phyloP scores from a whole-genome alignment of 768 basidiomycete genomes.

The Mycena belliarum region DNA sequence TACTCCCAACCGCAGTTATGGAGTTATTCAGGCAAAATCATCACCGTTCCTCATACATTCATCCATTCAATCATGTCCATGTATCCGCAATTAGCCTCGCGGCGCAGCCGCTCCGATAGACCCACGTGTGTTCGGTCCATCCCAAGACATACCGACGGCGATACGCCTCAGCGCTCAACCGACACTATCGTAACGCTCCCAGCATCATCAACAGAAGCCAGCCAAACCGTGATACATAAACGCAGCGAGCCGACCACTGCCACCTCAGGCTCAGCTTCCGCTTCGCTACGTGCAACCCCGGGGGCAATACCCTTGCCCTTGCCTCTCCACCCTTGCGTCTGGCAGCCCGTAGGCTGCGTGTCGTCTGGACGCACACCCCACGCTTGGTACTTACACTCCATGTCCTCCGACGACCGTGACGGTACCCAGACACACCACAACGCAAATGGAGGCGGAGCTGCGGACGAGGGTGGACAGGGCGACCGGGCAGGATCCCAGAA shows the following conservation, averaged over 20 bases:
- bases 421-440: not conserved
- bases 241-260: not conserved
- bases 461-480: no score
- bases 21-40: no score
- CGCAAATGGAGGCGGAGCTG: no score
- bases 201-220: not conserved
- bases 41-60: no score
- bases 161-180: not conserved
- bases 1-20: no score
- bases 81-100: no score
- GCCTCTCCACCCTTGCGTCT: constrained; percentile 3
- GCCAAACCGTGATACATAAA: not conserved
- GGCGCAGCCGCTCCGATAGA: no score
- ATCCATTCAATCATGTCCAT: no score
- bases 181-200: not conserved
- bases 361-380: not conserved
- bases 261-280: not conserved
- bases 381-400: not conserved
- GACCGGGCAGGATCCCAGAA: no score
- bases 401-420: not conserved
- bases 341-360: not conserved
- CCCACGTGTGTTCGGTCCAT: not conserved
- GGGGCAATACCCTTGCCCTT: not conserved
- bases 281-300: not conserved
- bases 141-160: not conserved